A percentile compares a stretch with the other conserved stretches of the same genome.
Evolutionary conservation across 2,329 filamentous ascomycete genomes (phyloP).

Genomic region (Pseudonectria buxi): DNA sequence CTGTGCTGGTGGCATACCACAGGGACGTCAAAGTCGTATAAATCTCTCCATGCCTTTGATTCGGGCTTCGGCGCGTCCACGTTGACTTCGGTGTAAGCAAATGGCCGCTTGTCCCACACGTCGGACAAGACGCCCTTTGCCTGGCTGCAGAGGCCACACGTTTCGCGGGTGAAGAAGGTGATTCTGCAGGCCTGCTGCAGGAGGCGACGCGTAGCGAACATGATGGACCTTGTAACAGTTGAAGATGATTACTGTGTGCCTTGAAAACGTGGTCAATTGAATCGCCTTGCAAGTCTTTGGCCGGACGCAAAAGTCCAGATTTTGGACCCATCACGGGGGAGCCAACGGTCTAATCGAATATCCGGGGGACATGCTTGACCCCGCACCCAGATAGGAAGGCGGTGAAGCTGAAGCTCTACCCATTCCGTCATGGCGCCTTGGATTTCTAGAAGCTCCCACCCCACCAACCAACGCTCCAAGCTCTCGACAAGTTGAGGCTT

Average conservation of each 20-base stretch:
- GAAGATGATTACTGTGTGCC: no score
- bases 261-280: no score
- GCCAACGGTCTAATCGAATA: constrained; percentile 9
- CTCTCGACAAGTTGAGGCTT: background rate
- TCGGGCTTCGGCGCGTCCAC: constrained; percentile 63
- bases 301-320: background rate
- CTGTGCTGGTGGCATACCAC: constrained; percentile 49
- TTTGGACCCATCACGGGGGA: background rate
- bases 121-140: constrained; percentile 62
- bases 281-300: constrained; percentile 1
- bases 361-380: constrained; percentile 9
- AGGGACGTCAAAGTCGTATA: constrained; percentile 78
- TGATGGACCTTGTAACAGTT: constrained; percentile 20
- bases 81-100: constrained; percentile 64
- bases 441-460: constrained; percentile 37
- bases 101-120: constrained; percentile 60
- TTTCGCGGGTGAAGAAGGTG: constrained; percentile 67
- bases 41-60: constrained; percentile 57
- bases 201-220: constrained; percentile 46
- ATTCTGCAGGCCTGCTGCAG: constrained; percentile 54
- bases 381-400: constrained; percentile 30
- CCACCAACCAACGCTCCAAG: constrained; percentile 19
- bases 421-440: constrained; percentile 19
- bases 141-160: constrained; percentile 63
- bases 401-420: constrained; percentile 21